Evolutionary conservation across 345 rosid species (phyloP), one percentile per base, ranked within the genome.

Genomic region (Isatis tinctoria): DNA sequence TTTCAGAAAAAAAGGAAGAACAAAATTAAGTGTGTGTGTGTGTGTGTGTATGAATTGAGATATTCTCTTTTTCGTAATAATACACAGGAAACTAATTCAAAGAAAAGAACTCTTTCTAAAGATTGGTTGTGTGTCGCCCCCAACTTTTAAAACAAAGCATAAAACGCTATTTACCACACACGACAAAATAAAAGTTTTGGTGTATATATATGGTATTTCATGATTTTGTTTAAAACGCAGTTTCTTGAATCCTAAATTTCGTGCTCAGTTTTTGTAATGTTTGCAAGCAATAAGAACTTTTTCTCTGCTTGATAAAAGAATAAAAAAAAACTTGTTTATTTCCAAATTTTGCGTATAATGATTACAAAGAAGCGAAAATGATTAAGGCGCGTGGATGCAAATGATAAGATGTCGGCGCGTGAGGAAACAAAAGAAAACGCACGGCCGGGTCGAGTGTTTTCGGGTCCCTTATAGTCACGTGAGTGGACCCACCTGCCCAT

Each of bases 361-460:
- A 72, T 63, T 63, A 53, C 54, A 9, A 20, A 30, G 52, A 43
- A 33, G 58, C 9, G 57, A 64, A 52, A 73, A 53, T 41, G 77
- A 73, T 27, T 44, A 18, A 56, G 66, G 67, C 60, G 78, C 73
- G 78, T 74, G 52, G 54, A 0, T 2, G 10, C 18, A 61, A 67
- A 68, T 52, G 63, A 69, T 61, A 75, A 41, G 69, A 22, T 75
- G 79, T 69, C 65, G 75, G 79, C 66, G 75, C 51, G 75, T 62
- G 79, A 63, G 75, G 75, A 18, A 37, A 69, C 79, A 70, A 27
- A 63, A 28, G n/a, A 0, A 41, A 63, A 69, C 75, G 79, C 79
- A 76, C 79, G 79, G 70, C 79, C 71, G 71, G 75, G 60, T 76
- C 65, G 52, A 69, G 66, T 76, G 79, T 76, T 69, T 68, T 69